Evolutionary conservation across 129 eudicot genomes (phyloP), one percentile per base, ranked within the genome.

Genomic region (Flaveria brownii): DNA sequence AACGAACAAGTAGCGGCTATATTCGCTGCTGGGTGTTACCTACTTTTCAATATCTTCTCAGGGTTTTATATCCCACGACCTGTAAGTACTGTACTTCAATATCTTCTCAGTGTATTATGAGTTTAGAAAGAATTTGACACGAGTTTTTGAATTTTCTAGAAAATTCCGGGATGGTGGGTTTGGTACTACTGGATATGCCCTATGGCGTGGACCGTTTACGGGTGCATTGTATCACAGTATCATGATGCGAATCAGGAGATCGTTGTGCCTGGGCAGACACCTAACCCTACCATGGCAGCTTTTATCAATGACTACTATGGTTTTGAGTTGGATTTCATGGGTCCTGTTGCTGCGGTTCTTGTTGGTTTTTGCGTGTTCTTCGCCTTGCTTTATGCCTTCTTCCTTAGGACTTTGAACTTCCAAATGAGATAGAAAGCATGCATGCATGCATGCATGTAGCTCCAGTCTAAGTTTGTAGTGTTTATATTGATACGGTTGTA

Each of bases 131-230:
- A 36, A 36, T 36, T 1, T 68, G 26, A 68, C 30, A 10, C n/a
- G 42, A 45, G 50, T 45, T 45, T 45, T 39, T 54, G 60, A 51
- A 43, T 25, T 70, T 65, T 66, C 87, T 20, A 90, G 96, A 82
- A 75, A 87, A 90, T 90, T 74, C 96, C 96, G 2, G 84, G 83
- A 76, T 90, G 96, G 96, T 90, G 96, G 96, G 46, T 87, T 20
- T 90, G 96, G 96, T 90, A 90, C 55, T 87, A 90, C 81, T 90
- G 89, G 87, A 82, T 87, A 71, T 90, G 96, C 82, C 96, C 96
- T 17, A 84, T 90, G 87, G 92, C 96, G 4, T 90, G 96, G 96
- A 87, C 92, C 0, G 96, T 90, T 12, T 90, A 90, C 42, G 96
- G 92, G 23, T 70, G 82, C 30, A 90, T 90, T 25, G 84, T 90